Percentiles rank a stretch among this genome's conserved stretches.
These are phyloP conservation scores for Phaeotremella fagi DNA, from an alignment of 768 basidiomycete species.

Conservation along the genomic window DNA sequence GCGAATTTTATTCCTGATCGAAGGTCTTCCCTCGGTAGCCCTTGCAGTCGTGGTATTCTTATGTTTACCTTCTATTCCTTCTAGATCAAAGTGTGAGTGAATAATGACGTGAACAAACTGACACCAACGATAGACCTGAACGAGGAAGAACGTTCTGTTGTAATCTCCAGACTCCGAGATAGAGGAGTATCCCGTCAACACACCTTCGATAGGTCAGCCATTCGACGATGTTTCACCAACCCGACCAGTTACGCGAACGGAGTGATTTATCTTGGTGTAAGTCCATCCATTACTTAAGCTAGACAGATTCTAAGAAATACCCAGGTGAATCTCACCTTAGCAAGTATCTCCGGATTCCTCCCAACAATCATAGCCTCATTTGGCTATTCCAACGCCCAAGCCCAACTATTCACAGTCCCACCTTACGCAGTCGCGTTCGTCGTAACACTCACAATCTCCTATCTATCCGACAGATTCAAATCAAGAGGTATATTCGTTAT, in stretches of 20 bases:
- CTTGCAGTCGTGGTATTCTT: slow-evolving; percentile 59
- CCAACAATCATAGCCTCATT: slow-evolving; percentile 67
- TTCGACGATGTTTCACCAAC: slow-evolving; percentile 51
- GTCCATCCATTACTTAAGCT: slow-evolving; percentile 70
- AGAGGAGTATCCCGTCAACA: slow-evolving; percentile 60
- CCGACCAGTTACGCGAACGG: slow-evolving; percentile 51
- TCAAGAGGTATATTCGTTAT: slow-evolving; percentile 53
- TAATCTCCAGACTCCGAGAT: slow-evolving; percentile 64
- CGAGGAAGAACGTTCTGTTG: slow-evolving; percentile 55
- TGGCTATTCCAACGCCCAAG: slow-evolving; percentile 53
- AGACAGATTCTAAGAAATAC: too few species aligned
- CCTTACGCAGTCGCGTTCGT: slow-evolving; percentile 70
- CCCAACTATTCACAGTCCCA: slow-evolving; percentile 73
- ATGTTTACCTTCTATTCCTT: slow-evolving; percentile 66
- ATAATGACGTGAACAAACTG: not conserved
- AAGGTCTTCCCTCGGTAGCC: slow-evolving; percentile 65
- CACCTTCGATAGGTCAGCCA: slow-evolving; percentile 72
- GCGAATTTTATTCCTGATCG: slow-evolving; percentile 68
- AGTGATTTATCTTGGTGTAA: slow-evolving; percentile 71
- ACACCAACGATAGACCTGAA: slow-evolving; percentile 51
- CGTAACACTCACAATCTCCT: slow-evolving; percentile 60
- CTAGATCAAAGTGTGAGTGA: slow-evolving; percentile 55
- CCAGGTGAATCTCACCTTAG: slow-evolving; percentile 54
- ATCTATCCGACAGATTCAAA: slow-evolving; percentile 63
- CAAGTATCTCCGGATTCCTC: slow-evolving; percentile 57